These are phyloP conservation scores for Acmispon strigosus DNA, from an alignment of 306 rosid species.

Conservation along the genomic window DNA sequence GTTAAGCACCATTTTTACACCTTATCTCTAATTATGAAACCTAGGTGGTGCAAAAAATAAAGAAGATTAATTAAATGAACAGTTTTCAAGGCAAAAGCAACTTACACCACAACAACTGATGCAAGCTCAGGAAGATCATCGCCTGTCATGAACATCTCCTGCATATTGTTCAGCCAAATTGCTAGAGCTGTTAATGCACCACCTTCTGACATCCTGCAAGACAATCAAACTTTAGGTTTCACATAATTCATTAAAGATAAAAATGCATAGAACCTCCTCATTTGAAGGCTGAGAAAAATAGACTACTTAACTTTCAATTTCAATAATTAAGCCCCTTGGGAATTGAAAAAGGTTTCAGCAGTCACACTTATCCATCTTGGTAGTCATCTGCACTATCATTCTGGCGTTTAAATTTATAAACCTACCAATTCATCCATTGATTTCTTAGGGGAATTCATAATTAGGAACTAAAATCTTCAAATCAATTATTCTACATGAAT, in stretches of 20 bases:
- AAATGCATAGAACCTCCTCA: background rate
- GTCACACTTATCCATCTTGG: background rate
- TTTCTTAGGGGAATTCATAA: background rate
- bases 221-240: constrained; percentile 19
- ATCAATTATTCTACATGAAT: background rate
- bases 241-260: background rate
- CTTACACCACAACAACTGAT: constrained; percentile 82
- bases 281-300: constrained; percentile 6
- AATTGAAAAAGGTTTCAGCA: constrained; percentile 5
- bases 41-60: constrained; percentile 2
- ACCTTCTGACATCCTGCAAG: constrained; percentile 90
- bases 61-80: constrained; percentile 2
- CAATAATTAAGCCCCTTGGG: background rate
- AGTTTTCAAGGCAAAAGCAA: constrained; percentile 14
- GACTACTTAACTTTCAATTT: background rate
- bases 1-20: background rate
- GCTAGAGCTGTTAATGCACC: constrained; percentile 85
- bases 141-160: constrained; percentile 56
- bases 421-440: background rate
- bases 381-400: background rate
- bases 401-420: background rate
- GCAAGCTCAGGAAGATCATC: constrained; percentile 83
- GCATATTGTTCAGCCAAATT: constrained; percentile 71
- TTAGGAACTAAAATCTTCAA: background rate
- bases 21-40: background rate